phyloP scores from a whole-genome alignment of 1,284 basidiomycete genomes.

The Tylopilus sp. region DNA sequence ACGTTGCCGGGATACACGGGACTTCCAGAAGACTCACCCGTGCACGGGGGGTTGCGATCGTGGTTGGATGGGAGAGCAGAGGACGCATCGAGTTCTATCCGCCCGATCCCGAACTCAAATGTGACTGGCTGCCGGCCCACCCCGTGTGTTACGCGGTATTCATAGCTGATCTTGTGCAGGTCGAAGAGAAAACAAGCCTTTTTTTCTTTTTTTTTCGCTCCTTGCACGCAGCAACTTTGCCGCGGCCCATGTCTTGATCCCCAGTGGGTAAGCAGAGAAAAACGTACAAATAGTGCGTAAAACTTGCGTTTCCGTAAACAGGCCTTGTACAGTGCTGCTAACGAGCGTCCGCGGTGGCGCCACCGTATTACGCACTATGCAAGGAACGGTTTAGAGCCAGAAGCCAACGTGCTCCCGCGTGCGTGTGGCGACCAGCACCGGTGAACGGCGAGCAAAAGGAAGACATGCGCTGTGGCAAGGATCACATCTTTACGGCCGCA shows the following conservation, averaged over 20 bases:
- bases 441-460: neutral
- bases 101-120: constrained; percentile 13
- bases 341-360: constrained; percentile 8
- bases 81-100: constrained; percentile 17
- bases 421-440: constrained; percentile 14
- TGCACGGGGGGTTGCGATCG: constrained; percentile 15
- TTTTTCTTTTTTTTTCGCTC: constrained; percentile 20
- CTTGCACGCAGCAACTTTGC: constrained; percentile 13
- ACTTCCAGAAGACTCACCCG: constrained; percentile 26
- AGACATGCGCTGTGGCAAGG: neutral
- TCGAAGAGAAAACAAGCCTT: constrained; percentile 1
- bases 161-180: constrained; percentile 16
- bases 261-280: constrained; percentile 1
- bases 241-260: constrained; percentile 11
- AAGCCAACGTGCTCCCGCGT: constrained; percentile 1
- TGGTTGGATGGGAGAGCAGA: constrained; percentile 9
- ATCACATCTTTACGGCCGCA: neutral
- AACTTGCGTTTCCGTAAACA: constrained; percentile 3
- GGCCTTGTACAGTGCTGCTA: constrained; percentile 5
- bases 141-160: constrained; percentile 21
- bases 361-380: constrained; percentile 7
- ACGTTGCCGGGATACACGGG: constrained; percentile 30
- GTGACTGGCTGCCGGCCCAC: constrained; percentile 4
- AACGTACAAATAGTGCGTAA: constrained; percentile 16
- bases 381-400: neutral